Evolutionary conservation across 331 rosid species (phyloP), one percentile per base, ranked within the genome.

Genomic region (Telfairia occidentalis): DNA sequence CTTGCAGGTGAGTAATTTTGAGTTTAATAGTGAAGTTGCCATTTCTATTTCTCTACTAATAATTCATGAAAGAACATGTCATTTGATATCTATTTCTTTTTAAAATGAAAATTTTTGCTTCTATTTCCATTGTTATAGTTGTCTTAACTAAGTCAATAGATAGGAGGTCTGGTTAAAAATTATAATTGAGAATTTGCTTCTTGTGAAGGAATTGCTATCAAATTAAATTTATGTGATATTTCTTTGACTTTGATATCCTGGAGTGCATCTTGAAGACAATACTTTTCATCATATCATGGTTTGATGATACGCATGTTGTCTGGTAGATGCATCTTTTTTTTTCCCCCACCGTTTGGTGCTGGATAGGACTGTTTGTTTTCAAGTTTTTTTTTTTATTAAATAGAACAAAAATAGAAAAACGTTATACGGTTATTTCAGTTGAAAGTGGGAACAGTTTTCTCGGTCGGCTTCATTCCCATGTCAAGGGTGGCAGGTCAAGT

Each of bases 1-100:
- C 73, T 94, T 64, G 79, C 98, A 71, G 97, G 98, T 94, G 46
- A 84, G 85, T 78, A n/a, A 9, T 76, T 63, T 48, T 78, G 32
- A 50, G 42, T 21, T 19, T 53, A 64, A 58, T 50, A 64, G 28
- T 49, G 76, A 19, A 54, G 6, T 30, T 29, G 72, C 16, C 63
- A 12, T 21, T 40, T 21, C 18, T 57, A 11, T 66, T 37, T 2
- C 24, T 26, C 13, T 35, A 18, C 19, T 24, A 50, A 37, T 37
- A 45, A 64, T 49, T 75, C 29, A 28, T 76, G 26, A 45, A 38
- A 67, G 54, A 32, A 60, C 35, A 28, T 32, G 23, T 3, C 23
- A 60, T 60, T 29, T 15, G 23, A 6, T 60, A 43, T 60, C 19
- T 60, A 15, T 26, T 58, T 28, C 11, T 58, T 10, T 58, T 26